A percentile compares a stretch with the other conserved stretches of the same genome.
Evolutionary conservation across 139 green algal species (phyloP).

Genomic region (Closterium sp.): DNA sequence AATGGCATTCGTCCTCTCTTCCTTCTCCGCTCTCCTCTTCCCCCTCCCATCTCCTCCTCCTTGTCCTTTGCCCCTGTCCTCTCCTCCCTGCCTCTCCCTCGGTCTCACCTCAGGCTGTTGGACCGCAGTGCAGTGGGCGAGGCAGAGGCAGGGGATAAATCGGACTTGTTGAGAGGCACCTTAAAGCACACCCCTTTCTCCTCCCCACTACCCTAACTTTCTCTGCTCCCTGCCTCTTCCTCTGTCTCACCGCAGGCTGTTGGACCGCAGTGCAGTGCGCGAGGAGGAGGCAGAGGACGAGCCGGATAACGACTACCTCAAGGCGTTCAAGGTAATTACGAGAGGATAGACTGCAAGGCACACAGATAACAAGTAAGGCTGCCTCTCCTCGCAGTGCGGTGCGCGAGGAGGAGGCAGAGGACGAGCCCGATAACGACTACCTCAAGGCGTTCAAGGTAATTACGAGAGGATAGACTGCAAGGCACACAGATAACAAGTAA

Average conservation of each 20-base stretch:
- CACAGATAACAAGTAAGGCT: too few species aligned
- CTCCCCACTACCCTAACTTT: too few species aligned
- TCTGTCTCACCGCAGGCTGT: background rate
- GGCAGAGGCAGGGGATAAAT: background rate
- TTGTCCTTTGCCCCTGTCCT: background rate
- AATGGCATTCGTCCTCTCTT: too few species aligned
- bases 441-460: conserved; percentile 53
- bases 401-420: conserved; percentile 7
- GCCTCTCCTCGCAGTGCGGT: background rate
- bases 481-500: too few species aligned
- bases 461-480: background rate
- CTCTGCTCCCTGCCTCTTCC: background rate
- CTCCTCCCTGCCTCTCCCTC: too few species aligned
- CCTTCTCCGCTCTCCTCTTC: too few species aligned
- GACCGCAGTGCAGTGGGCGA: background rate
- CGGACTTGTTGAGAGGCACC: too few species aligned
- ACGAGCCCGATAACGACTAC: conserved; percentile 44
- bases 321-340: conserved; percentile 51
- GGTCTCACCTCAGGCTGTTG: background rate
- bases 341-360: too few species aligned
- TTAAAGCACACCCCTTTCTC: too few species aligned
- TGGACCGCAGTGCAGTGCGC: conserved; percentile 21
- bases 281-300: conserved; percentile 18
- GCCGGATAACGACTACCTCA: conserved; percentile 48
- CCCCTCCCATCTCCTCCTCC: background rate